phyloP scores from a whole-genome alignment of 768 basidiomycete genomes.

The Termitomyces sp. region DNA sequence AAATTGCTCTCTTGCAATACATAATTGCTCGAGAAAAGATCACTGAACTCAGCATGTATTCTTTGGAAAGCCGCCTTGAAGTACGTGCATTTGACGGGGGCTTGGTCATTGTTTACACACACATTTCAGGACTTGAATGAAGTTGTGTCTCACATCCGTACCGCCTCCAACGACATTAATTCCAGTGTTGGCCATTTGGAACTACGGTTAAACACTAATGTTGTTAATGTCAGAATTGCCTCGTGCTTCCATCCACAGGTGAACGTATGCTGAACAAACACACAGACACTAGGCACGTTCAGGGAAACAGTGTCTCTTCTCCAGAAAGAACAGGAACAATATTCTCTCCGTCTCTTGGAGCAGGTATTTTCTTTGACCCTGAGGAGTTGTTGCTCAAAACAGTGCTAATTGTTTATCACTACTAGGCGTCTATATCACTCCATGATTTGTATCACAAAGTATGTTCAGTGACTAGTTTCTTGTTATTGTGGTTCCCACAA shows the following conservation, averaged over 20 bases:
- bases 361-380: constrained; percentile 1
- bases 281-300: constrained; percentile 5
- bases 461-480: background rate
- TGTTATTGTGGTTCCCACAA: background rate
- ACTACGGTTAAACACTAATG: background rate
- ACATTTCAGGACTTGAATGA: constrained; percentile 14
- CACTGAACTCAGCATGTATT: constrained; percentile 21
- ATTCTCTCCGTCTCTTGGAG: background rate
- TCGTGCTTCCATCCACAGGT: background rate
- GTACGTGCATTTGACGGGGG: constrained; percentile 14
- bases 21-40: constrained; percentile 41
- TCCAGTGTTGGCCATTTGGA: background rate
- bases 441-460: constrained; percentile 8
- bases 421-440: constrained; percentile 5
- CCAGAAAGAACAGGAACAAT: background rate
- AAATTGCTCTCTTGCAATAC: constrained; percentile 43
- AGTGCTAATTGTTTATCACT: background rate
- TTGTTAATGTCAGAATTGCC: constrained; percentile 1
- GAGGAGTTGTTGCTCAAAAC: background rate
- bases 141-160: constrained; percentile 6
- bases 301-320: background rate
- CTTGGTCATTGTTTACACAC: background rate
- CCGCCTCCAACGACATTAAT: background rate
- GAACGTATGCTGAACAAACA: background rate
- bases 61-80: constrained; percentile 25